Evolutionary conservation across 192 early-diverging fungal species (phyloP).

Genomic region (Rhizophagus clarus): DNA sequence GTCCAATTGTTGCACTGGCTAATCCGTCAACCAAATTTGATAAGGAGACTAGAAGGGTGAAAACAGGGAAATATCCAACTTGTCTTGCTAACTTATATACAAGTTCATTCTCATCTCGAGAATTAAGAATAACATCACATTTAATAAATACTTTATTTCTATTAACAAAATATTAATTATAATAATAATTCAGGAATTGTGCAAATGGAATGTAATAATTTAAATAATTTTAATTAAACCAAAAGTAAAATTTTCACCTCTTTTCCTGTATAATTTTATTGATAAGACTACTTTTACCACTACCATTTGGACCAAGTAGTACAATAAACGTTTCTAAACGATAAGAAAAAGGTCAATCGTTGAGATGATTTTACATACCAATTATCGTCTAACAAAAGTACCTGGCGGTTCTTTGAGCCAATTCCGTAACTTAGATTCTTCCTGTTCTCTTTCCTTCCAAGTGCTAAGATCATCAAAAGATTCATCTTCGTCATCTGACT

Average conservation of each 20-base stretch:
- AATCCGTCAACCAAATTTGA: slow-evolving; percentile 81
- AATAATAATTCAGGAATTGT: not conserved
- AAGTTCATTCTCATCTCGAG: slow-evolving; percentile 72
- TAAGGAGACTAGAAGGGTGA: slow-evolving; percentile 74
- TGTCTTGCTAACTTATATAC: slow-evolving; percentile 78
- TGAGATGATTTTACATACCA: not conserved
- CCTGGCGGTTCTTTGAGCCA: slow-evolving; percentile 62
- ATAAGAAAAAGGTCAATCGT: not conserved
- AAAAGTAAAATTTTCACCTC: slow-evolving; percentile 43
- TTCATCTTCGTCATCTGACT: slow-evolving; percentile 40
- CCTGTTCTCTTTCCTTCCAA: slow-evolving; percentile 63
- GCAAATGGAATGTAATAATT: not conserved
- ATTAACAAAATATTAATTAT: not conserved
- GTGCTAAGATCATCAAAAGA: slow-evolving; percentile 20
- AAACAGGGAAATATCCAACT: slow-evolving; percentile 90
- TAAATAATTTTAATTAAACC: not conserved
- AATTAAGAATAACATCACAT: slow-evolving; percentile 74
- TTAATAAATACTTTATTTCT: slow-evolving; percentile 77
- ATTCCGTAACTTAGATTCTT: slow-evolving; percentile 54
- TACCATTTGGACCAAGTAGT: slow-evolving; percentile 82
- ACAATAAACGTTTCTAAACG: slow-evolving; percentile 77
- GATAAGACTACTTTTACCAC: slow-evolving; percentile 79
- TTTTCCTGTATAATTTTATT: slow-evolving; percentile 66
- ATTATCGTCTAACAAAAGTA: slow-evolving; percentile 28
- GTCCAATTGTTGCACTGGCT: slow-evolving; percentile 85